These are phyloP conservation scores for Heliosperma pusillum DNA, from an alignment of 148 eudicot species.

Conservation along the genomic window DNA sequence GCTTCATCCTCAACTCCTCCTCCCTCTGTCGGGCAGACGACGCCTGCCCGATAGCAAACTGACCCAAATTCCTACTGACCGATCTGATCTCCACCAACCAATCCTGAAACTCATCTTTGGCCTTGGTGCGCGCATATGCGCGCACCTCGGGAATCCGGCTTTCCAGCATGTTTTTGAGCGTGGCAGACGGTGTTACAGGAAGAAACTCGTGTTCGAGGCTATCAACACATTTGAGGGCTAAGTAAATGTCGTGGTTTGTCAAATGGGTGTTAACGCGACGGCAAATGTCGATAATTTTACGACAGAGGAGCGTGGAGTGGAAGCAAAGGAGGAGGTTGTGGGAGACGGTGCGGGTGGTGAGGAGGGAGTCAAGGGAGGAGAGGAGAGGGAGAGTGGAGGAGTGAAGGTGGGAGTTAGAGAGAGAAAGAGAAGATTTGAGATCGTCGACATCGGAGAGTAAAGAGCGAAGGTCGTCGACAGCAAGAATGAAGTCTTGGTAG, in stretches of 20 bases:
- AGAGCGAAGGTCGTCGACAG: slow-evolving; percentile 95
- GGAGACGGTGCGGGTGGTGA: slow-evolving; percentile 49
- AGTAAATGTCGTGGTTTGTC: slow-evolving; percentile 44
- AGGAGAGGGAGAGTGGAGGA: slow-evolving; percentile 60
- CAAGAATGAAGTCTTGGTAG: slow-evolving; percentile 90
- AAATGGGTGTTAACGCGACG: slow-evolving; percentile 58
- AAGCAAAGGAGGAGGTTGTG: slow-evolving; percentile 49
- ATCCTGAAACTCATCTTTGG: slow-evolving; percentile 74
- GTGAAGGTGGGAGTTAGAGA: slow-evolving; percentile 63
- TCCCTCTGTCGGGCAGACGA: slow-evolving; percentile 88
- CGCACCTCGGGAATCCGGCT: slow-evolving; percentile 70
- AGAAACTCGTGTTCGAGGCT: slow-evolving; percentile 48
- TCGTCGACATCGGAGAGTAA: slow-evolving; percentile 82
- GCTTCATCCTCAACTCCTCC: slow-evolving; percentile 87
- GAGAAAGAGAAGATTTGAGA: slow-evolving; percentile 66
- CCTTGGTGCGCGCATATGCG: slow-evolving; percentile 57
- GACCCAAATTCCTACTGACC: slow-evolving; percentile 82
- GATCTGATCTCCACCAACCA: slow-evolving; percentile 93
- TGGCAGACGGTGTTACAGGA: slow-evolving; percentile 49
- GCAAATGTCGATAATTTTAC: slow-evolving; percentile 52
- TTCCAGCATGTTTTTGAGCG: slow-evolving; percentile 65
- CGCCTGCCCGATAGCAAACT: slow-evolving; percentile 92
- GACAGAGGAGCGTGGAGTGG: slow-evolving; percentile 33
- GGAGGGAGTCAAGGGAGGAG: slow-evolving; percentile 54
- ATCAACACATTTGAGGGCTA: slow-evolving; percentile 65